Evolutionary conservation across 352 stramenopile genomes (phyloP).

Genomic region (Phytophthora multivora): DNA sequence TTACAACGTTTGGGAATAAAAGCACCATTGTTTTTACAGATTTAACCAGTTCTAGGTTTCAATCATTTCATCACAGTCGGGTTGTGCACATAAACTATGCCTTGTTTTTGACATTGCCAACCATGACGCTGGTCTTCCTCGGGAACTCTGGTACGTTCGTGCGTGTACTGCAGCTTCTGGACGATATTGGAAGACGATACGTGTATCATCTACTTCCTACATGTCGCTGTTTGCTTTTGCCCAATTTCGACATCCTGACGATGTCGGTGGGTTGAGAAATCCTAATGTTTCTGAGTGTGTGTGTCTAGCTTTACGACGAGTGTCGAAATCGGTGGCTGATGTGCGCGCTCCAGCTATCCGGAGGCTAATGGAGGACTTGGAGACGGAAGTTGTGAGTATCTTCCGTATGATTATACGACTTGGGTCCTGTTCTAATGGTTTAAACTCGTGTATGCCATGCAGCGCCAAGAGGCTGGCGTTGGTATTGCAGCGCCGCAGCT

Average conservation of each 20-base stretch:
- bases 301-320: constrained; percentile 57
- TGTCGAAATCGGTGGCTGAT: constrained; percentile 74
- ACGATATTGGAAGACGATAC: neutral
- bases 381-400: constrained; percentile 63
- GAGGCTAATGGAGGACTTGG: constrained; percentile 61
- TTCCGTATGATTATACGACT: neutral
- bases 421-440: neutral
- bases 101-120: neutral
- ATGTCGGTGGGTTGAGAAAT: constrained; percentile 15
- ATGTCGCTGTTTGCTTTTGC: neutral
- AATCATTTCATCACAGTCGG: neutral
- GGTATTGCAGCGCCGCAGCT: constrained; percentile 81
- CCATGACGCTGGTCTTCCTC: constrained; percentile 72
- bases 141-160: constrained; percentile 63
- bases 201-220: neutral
- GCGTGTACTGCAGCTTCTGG: neutral
- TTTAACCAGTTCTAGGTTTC: neutral
- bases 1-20: neutral
- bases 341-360: constrained; percentile 51
- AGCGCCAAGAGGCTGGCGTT: constrained; percentile 73
- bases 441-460: neutral
- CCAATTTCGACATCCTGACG: neutral
- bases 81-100: constrained; percentile 21
- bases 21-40: neutral
- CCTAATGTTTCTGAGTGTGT: neutral